Evolutionary conservation across 768 basidiomycete species (phyloP).

Genomic region (Suillus weaverae): DNA sequence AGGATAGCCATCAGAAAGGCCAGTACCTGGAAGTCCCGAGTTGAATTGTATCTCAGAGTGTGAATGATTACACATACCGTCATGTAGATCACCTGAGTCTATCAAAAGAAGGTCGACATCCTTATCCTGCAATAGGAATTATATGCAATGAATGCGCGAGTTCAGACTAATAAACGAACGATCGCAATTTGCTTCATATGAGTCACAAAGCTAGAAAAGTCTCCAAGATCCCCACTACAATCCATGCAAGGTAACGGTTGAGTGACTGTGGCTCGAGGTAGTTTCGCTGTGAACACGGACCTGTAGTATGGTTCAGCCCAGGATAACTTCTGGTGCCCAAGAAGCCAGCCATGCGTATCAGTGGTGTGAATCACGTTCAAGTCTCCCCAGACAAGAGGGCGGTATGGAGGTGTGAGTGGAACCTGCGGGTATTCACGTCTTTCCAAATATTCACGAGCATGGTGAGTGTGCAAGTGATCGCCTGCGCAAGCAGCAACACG

Average conservation of each 20-base stretch:
- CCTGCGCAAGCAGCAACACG: slow-evolving; percentile 18
- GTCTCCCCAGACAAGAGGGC: slow-evolving; percentile 82
- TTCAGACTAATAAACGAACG: slow-evolving; percentile 32
- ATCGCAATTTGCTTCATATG: slow-evolving; percentile 79
- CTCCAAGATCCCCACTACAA: slow-evolving; percentile 64
- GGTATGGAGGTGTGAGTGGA: slow-evolving; percentile 54
- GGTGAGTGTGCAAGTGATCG: slow-evolving; percentile 15
- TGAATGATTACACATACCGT: slow-evolving; percentile 39
- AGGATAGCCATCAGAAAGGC: slow-evolving; percentile 74
- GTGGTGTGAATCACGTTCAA: slow-evolving; percentile 87
- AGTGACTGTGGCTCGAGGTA: background rate
- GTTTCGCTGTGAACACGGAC: slow-evolving; percentile 28
- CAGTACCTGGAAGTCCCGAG: slow-evolving; percentile 54
- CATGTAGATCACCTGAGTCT: slow-evolving; percentile 77
- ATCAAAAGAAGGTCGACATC: slow-evolving; percentile 83
- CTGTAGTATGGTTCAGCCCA: slow-evolving; percentile 79
- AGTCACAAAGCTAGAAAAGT: slow-evolving; percentile 78
- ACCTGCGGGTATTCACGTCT: slow-evolving; percentile 41
- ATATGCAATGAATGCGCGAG: background rate
- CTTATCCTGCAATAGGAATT: slow-evolving; percentile 41
- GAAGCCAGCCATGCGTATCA: slow-evolving; percentile 79
- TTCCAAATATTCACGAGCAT: slow-evolving; percentile 32
- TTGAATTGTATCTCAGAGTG: background rate
- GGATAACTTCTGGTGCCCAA: slow-evolving; percentile 77
- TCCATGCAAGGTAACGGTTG: background rate